Evolutionary conservation across 2,329 filamentous ascomycete species (phyloP).

Genomic region (Fonsecaea erecta): DNA sequence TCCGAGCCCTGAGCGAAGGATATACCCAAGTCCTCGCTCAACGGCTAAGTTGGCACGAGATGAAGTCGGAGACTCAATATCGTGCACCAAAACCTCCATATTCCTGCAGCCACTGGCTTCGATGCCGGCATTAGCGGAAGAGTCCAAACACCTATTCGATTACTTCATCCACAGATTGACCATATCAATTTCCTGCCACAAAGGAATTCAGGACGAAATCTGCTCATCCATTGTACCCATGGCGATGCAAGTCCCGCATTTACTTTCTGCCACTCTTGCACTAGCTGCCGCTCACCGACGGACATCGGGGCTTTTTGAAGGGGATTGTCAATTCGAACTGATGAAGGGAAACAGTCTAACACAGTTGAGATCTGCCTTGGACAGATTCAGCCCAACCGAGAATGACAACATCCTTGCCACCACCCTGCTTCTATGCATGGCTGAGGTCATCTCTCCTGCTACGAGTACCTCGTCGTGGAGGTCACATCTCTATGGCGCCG

Average conservation of each 20-base stretch:
- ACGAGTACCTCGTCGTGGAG: slow-evolving; percentile 10
- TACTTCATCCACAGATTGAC: slow-evolving; percentile 47
- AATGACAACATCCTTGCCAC: slow-evolving; percentile 24
- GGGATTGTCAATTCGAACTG: slow-evolving; percentile 14
- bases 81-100: neutral
- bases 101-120: neutral
- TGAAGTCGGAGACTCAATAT: neutral
- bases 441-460: slow-evolving; percentile 18
- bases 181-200: slow-evolving; percentile 38
- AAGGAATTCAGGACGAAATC: slow-evolving; percentile 33
- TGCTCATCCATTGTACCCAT: slow-evolving; percentile 36
- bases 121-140: neutral
- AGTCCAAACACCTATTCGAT: slow-evolving; percentile 30
- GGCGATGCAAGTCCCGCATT: slow-evolving; percentile 34
- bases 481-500: slow-evolving; percentile 17
- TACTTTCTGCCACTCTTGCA: slow-evolving; percentile 32
- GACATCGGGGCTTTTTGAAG: slow-evolving; percentile 48
- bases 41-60: neutral
- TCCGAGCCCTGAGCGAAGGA: neutral
- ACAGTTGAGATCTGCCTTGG: slow-evolving; percentile 17
- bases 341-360: slow-evolving; percentile 16
- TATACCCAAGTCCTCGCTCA: neutral
- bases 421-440: slow-evolving; percentile 20
- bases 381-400: slow-evolving; percentile 7
- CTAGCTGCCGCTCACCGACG: slow-evolving; percentile 37